Base-by-base conservation (phyloP, 2,329 filamentous ascomycete genomes). In the Lizonia empirigonia region DNA sequence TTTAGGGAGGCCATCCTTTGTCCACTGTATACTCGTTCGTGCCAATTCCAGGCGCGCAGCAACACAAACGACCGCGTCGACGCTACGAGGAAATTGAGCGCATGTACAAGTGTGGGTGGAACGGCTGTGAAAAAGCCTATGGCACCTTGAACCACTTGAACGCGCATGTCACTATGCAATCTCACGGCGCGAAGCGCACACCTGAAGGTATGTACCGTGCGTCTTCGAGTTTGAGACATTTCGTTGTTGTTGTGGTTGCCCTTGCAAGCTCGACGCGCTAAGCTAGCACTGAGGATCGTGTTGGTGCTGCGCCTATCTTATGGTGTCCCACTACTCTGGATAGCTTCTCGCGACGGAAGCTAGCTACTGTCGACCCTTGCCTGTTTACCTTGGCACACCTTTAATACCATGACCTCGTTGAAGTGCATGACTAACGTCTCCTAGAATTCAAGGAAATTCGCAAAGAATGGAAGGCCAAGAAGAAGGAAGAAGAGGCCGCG, bases 21-120 rank as follows among this genome's bases (percentile, higher is more conserved):
- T 82, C 78, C n/a, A 82, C 97, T 83, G 93, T 99, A 32, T 97
- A 97, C 73, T 97, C 92, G 0, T 97, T 99, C 69, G 94, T 97
- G 24, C 93, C 94, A 0, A 97, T 97, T 67, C 94, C 94, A 2
- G 94, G 94, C 58, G 91, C 93, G 10, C 92, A 97, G 72, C 94
- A 99, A 73, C 93, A 97, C 74, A 99, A 99, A 80, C 86, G 94
- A 51, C 94, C 94, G 10, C 85, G 94, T 59, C 83, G 94, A 66
- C 85, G 94, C 45, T 99, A 97, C 67, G 94, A 99, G 76, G 94
- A 99, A 73, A 99, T 99, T 65, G 94, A 99, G 79, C 87, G 94
- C 70, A 97, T 99, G 94, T 97, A 99, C 81, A 97, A 97, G 76
- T 99, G 94, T 70, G 94, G 93, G 20, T 97, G 91, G 90, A 93